Percentiles rank a stretch among this genome's conserved stretches.
Evolutionary conservation across 2,329 filamentous ascomycete species (phyloP).

Genomic region (Dactylellina leptospora): DNA sequence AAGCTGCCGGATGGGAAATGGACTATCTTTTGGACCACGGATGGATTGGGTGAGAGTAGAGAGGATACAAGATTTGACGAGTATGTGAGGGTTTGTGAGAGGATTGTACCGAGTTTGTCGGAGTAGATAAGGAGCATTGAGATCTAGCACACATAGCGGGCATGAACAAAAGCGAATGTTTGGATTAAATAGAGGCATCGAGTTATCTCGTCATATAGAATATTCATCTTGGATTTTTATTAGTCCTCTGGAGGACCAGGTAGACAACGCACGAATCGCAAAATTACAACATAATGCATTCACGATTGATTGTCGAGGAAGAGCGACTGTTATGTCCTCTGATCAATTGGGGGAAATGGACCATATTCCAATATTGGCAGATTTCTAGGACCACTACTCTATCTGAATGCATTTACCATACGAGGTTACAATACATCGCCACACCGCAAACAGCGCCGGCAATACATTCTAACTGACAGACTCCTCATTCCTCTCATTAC

Average conservation of each 20-base stretch:
- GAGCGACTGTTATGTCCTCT: too few relatives aligned
- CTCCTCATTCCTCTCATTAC: slow-evolving; percentile 5
- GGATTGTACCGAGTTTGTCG: slow-evolving; percentile 64
- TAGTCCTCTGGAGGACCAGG: neutral
- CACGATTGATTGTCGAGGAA: neutral
- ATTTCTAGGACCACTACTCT: too few relatives aligned
- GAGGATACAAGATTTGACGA: slow-evolving; percentile 62
- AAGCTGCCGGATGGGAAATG: slow-evolving; percentile 84
- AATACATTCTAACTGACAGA: too few relatives aligned
- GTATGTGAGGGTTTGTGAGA: slow-evolving; percentile 64
- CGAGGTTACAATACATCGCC: too few relatives aligned
- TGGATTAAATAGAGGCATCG: too few relatives aligned
- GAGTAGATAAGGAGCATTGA: slow-evolving; percentile 58
- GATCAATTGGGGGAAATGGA: too few relatives aligned
- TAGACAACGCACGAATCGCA: neutral
- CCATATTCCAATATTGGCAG: neutral
- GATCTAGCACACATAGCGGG: too few relatives aligned
- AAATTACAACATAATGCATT: slow-evolving; percentile 12
- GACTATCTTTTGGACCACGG: slow-evolving; percentile 99
- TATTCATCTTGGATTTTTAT: neutral
- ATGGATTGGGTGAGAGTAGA: slow-evolving; percentile 65
- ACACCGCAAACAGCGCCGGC: too few relatives aligned
- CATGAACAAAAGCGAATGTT: slow-evolving; percentile 12
- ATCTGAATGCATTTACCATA: too few relatives aligned
- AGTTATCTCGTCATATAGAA: neutral